Evolutionary conservation across 139 green algal genomes (phyloP), one percentile per base, ranked within the genome.

Genomic region (Mesostigma viride): DNA sequence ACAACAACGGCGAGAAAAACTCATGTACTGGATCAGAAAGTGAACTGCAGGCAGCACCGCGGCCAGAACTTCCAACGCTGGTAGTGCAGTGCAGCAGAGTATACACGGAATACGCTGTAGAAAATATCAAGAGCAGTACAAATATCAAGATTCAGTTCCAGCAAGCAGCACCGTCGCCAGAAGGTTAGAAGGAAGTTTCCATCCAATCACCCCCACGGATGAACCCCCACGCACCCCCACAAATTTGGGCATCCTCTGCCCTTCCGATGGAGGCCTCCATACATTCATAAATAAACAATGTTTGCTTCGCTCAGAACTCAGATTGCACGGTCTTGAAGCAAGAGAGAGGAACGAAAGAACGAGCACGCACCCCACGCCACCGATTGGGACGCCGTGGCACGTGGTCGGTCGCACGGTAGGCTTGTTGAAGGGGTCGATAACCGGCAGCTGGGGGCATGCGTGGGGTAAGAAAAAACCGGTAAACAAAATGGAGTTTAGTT

Each of bases 401-500:
- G 68, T 60, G 3, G 28, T 27, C n/a, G 60, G 40, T 36, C 67
- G 48, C 53, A 14, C 22, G 14, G 22, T 45, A 4, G 44, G 31
- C 31, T 63, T 66, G 35, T 31, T 65, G 17, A 75, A 75, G 6
- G 60, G 60, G 68, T 75, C 68, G 31, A 75, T 75, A 22, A 62
- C 26, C 5, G 68, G 68, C 60, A 75, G 46, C 67, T 73, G 67
- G n/a, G n/a, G n/a, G n/a, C n/a, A n/a, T n/a, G n/a, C n/a, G n/a
- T n/a, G n/a, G n/a, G n/a, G n/a, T n/a, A n/a, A n/a, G n/a, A n/a
- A n/a, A n/a, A n/a, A n/a, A n/a, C n/a, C n/a, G n/a, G n/a, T n/a
- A n/a, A n/a, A n/a, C n/a, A n/a, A n/a, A n/a, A n/a, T n/a, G n/a
- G n/a, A n/a, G n/a, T n/a, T n/a, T n/a, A n/a, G n/a, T n/a, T n/a